A percentile compares a stretch with the other conserved stretches of the same genome.
These are phyloP conservation scores for Hemisphaericaspora xylofermentans DNA, from an alignment of 1,139 yeast genomes.

Conservation along the genomic window DNA sequence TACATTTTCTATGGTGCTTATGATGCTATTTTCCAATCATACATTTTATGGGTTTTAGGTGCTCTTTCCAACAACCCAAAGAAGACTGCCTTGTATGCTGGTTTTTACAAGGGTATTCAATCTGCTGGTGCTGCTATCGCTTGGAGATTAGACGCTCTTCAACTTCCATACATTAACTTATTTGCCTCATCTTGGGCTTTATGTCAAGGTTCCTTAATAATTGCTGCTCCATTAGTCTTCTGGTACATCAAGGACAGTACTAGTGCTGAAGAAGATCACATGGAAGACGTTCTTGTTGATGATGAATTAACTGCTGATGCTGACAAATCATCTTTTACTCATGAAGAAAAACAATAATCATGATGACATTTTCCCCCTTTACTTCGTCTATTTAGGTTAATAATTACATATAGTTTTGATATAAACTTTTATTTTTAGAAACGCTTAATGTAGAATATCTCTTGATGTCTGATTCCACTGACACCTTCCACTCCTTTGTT, in stretches of 20 bases:
- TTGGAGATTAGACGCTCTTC: slow-evolving; percentile 56
- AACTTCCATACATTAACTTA: slow-evolving; percentile 40
- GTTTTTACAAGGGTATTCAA: slow-evolving; percentile 63
- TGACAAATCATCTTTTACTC: slow-evolving; percentile 18
- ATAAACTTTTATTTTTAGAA: slow-evolving; percentile 3
- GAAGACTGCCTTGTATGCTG: slow-evolving; percentile 57
- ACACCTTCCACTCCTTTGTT: neutral
- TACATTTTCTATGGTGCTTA: slow-evolving; percentile 59
- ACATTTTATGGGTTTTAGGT: slow-evolving; percentile 57
- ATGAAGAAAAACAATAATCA: slow-evolving; percentile 10
- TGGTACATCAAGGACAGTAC: slow-evolving; percentile 48
- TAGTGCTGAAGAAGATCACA: slow-evolving; percentile 37
- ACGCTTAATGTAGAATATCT: too few relatives aligned
- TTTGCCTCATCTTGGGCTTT: slow-evolving; percentile 62
- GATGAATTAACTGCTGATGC: slow-evolving; percentile 27
- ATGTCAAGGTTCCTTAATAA: slow-evolving; percentile 45
- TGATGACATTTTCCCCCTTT: neutral
- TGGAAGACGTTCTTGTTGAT: slow-evolving; percentile 27
- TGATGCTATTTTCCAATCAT: slow-evolving; percentile 61
- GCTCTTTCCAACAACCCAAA: slow-evolving; percentile 57
- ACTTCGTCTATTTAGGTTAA: neutral
- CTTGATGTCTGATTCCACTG: too few relatives aligned
- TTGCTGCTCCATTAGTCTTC: slow-evolving; percentile 41
- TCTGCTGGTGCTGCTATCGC: slow-evolving; percentile 63
- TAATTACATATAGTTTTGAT: slow-evolving; percentile 4